Evolutionary conservation across 1,284 basidiomycete species (phyloP), one percentile per base, ranked within the genome.

Genomic region (Trametes pubescens): DNA sequence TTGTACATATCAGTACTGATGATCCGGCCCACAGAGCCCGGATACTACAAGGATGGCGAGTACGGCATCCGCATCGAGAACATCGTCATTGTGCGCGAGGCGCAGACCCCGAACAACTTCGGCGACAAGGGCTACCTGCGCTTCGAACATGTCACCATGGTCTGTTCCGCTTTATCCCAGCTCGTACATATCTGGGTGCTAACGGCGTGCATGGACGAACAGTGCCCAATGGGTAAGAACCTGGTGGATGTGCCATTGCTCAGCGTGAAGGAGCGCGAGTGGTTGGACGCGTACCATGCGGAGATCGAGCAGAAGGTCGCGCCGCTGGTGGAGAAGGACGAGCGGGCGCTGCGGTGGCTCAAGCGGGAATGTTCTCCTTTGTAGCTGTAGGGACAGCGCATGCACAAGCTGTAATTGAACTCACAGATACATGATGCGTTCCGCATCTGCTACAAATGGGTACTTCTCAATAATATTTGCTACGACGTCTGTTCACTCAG

Each of bases 31-130:
- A 11, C 65, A 87, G 89, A 99, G 73, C 97, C 97, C 0, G 97
- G 95, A 2, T 99, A 94, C 77, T 98, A 98, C 76, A 88, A 89
- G 18, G 96, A 98, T 71, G 97, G 96, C 6, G 81, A 86, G 63
- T 99, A 92, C 74, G 97, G 97, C 3, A 95, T 99, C 69, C 89
- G 97, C 2, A 96, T 98, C 71, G 97, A 99, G 79, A 95, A 89
- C 75, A 84, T 97, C 47, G 87, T 96, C 18, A 81, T 95, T 32
- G 90, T 96, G 9, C 84, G 85, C 63, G 84, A 90, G 43, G 89
- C 80, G 7, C 77, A 89, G 64, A 96, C 94, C 1, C 86, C 83
- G 7, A 86, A 96, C 75, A 93, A 95, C 74, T 98, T 96, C 76
- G 95, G 94, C 4, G 84, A 87, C 52, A 92, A 90, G 68, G 92